Conservation (phyloP, 306 rosid species). For the Oxytropis ochrocephala region DNA sequence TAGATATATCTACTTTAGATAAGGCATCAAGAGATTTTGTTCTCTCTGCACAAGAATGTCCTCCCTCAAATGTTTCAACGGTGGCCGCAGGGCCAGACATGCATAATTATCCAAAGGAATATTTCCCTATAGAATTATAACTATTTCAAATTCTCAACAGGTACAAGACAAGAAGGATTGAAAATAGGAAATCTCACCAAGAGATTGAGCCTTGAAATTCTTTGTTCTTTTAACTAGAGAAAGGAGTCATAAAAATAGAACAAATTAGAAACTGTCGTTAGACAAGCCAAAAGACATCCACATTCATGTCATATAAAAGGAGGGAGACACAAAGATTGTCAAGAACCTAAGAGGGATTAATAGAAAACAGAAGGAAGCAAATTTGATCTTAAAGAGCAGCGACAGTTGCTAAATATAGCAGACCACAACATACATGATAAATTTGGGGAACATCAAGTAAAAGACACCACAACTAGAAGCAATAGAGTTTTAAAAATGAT, state of each 20-base stretch:
- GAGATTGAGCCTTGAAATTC: constrained; percentile 25
- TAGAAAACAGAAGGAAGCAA: constrained; percentile 12
- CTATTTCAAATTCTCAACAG: constrained; percentile 31
- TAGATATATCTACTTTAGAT: constrained; percentile 35
- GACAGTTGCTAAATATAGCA: not conserved
- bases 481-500: not conserved
- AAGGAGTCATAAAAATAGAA: constrained; percentile 11
- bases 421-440: constrained; percentile 1
- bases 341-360: constrained; percentile 12
- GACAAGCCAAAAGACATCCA: constrained; percentile 5
- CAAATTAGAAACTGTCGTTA: constrained; percentile 18
- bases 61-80: constrained; percentile 51
- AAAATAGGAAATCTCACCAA: constrained; percentile 28
- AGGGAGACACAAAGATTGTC: not conserved
- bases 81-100: constrained; percentile 96
- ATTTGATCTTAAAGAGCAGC: not conserved
- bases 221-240: constrained; percentile 34
- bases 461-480: not conserved
- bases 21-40: constrained; percentile 66
- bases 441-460: not conserved
- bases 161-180: constrained; percentile 34
- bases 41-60: constrained; percentile 58
- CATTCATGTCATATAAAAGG: not conserved
- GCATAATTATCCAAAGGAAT: constrained; percentile 64
- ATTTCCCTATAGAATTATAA: constrained; percentile 36